These are phyloP conservation scores for Echria macrotheca DNA, from an alignment of 495 filamentous ascomycete genomes.

Conservation along the genomic window DNA sequence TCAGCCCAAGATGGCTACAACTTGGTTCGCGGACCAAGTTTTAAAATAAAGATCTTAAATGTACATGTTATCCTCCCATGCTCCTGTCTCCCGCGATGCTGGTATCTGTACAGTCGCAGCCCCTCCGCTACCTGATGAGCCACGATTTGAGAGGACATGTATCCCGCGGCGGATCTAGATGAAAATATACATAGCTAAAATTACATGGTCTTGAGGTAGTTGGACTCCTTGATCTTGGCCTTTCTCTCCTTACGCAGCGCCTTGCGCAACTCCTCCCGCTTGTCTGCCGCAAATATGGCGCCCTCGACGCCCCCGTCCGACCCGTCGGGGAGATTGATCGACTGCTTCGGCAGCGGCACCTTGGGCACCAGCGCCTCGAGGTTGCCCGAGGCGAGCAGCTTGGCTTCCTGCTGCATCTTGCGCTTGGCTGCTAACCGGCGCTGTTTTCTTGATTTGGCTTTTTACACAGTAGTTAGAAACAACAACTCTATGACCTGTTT, in stretches of 20 bases:
- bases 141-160: too few species aligned
- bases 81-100: too few species aligned
- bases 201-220: slow-evolving; percentile 84
- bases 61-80: too few species aligned
- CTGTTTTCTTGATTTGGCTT: slow-evolving; percentile 77
- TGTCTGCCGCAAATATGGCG: slow-evolving; percentile 51
- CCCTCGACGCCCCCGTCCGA: slow-evolving; percentile 53
- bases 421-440: slow-evolving; percentile 61
- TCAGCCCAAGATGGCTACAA: too few species aligned
- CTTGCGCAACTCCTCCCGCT: slow-evolving; percentile 60
- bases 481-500: too few species aligned
- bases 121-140: too few species aligned
- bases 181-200: slow-evolving; percentile 11
- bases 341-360: slow-evolving; percentile 79
- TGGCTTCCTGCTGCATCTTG: slow-evolving; percentile 57
- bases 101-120: too few species aligned
- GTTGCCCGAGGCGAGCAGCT: slow-evolving; percentile 58
- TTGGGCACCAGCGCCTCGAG: slow-evolving; percentile 61
- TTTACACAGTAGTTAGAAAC: too few species aligned
- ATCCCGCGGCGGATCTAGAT: too few species aligned
- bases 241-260: slow-evolving; percentile 68
- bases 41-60: too few species aligned
- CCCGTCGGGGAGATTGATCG: slow-evolving; percentile 68
- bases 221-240: slow-evolving; percentile 79
- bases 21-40: too few species aligned